Base-by-base conservation (phyloP, 2,329 filamentous ascomycete genomes). In the Emergomyces pasteurianus region DNA sequence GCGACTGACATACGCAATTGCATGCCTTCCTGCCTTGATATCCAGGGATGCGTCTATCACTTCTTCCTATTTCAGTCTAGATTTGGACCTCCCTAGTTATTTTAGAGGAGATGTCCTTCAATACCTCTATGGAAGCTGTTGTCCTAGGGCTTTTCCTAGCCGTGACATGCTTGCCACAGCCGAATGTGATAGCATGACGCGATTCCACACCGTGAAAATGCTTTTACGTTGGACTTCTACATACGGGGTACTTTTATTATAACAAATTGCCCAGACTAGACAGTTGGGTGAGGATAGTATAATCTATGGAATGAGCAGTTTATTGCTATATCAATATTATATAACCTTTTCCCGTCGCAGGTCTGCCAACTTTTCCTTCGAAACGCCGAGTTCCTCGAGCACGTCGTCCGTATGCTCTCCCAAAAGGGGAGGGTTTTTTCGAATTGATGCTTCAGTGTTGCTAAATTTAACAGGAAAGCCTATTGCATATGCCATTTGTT, bases 401-500 rank as follows among this genome's bases (percentile, higher is more conserved):
- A 68, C 61, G 21, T 65, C 63, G 28, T 69, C 64, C 1, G 67
- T 73, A 59, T 74, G 72, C 60, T 74, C 65, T 1, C 72, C 71
- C 9, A 74, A 46, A 12, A 60, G 60, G 3, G 71, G 73, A 4
- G 71, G 72, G 1, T 58, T 42, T 16, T 28, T 46, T 42, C 69
- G 58, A 36, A 73, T 66, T 3, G 53, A 58, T 1, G 65, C 65
- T 26, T 66, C 63, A 0, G 71, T 70, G n/a, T 68, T 62, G 31
- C 67, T 69, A 54, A 72, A 74, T 49, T 74, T 74, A 5, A 75
- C 70, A 0, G 72, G 68, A 8, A 66, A 34, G 1, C 61, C 61
- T 63, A 42, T 46, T 50, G 47, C 26, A 58, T n/a, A 31, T 21
- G 53, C 46, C 49, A 31, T 42, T 21, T 50, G 2, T 31, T 28